phyloP scores from a whole-genome alignment of 2,329 filamentous ascomycete species.

The Ceratocystis alfenasii region DNA sequence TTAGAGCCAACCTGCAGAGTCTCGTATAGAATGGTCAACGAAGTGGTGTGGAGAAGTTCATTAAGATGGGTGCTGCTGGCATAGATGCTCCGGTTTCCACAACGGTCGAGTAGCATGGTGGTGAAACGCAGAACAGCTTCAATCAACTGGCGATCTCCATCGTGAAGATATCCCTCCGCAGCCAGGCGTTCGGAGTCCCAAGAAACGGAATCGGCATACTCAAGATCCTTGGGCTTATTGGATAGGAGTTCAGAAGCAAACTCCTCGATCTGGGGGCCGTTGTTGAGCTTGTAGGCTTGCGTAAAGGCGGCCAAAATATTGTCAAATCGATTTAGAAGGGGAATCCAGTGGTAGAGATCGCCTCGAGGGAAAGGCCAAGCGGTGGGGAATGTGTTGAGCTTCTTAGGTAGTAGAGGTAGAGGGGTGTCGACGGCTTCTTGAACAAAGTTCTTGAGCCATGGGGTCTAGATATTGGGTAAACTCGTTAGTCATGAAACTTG shows the following conservation, averaged over 20 bases:
- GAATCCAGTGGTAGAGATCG: slow-evolving; percentile 97
- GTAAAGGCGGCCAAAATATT: slow-evolving; percentile 72
- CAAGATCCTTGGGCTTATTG: slow-evolving; percentile 43
- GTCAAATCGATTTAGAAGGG: slow-evolving; percentile 86
- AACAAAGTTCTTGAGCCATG: slow-evolving; percentile 75
- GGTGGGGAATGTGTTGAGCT: slow-evolving; percentile 69
- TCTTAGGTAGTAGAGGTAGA: slow-evolving; percentile 62
- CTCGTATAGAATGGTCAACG: slow-evolving; percentile 61
- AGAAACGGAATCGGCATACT: slow-evolving; percentile 32
- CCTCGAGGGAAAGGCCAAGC: slow-evolving; percentile 93
- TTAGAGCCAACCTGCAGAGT: slow-evolving; percentile 73
- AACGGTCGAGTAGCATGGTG: slow-evolving; percentile 78
- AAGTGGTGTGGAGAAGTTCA: slow-evolving; percentile 78
- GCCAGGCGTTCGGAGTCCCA: slow-evolving; percentile 36
- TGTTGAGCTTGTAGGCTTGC: slow-evolving; percentile 63
- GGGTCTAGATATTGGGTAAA: slow-evolving; percentile 48
- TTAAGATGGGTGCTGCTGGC: slow-evolving; percentile 84
- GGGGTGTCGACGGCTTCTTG: slow-evolving; percentile 54
- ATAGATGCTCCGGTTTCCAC: slow-evolving; percentile 92
- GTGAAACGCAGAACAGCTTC: slow-evolving; percentile 77
- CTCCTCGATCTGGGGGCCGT: slow-evolving; percentile 66
- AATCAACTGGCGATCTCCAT: slow-evolving; percentile 71
- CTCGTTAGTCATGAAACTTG: slow-evolving; percentile 1
- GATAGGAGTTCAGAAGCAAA: slow-evolving; percentile 58
- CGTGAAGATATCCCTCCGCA: slow-evolving; percentile 51